phyloP scores from a whole-genome alignment of 768 basidiomycete genomes.

The Mycena polygramma region DNA sequence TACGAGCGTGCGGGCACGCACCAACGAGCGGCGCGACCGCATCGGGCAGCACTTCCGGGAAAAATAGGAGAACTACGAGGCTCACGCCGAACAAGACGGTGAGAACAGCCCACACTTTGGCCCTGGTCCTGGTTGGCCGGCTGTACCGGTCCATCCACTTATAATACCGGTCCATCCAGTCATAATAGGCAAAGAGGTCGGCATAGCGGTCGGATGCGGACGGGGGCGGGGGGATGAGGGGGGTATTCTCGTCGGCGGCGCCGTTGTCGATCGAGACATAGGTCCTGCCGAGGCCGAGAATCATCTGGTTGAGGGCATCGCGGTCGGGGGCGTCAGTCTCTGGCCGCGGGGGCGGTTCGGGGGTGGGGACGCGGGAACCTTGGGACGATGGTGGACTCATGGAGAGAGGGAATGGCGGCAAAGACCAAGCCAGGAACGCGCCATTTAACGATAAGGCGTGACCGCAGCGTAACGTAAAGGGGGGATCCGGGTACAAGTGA shows the following conservation, averaged over 20 bases:
- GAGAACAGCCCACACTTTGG: conserved; percentile 26
- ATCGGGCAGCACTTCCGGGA: conserved; percentile 31
- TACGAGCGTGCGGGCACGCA: neutral
- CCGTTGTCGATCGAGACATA: conserved; percentile 27
- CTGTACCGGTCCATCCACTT: no score
- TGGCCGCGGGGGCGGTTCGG: conserved; percentile 12
- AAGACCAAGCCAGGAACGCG: conserved; percentile 1
- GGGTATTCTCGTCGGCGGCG: conserved; percentile 22
- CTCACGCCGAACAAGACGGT: conserved; percentile 15
- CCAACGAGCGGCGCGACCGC: conserved; percentile 33
- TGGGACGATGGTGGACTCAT: conserved; percentile 20
- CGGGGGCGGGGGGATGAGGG: conserved; percentile 23
- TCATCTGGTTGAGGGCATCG: conserved; percentile 24
- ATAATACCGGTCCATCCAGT: no score
- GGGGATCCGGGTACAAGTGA: no score
- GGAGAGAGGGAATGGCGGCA: neutral
- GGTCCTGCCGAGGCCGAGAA: conserved; percentile 32
- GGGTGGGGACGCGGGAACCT: conserved; percentile 6
- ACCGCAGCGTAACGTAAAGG: conserved; percentile 22
- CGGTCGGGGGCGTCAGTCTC: conserved; percentile 3
- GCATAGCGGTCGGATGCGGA: no score
- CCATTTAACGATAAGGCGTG: conserved; percentile 18
- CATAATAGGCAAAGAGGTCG: no score
- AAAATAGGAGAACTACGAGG: conserved; percentile 17
- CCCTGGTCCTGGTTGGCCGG: conserved; percentile 1